These are phyloP conservation scores for Biscutella laevigata DNA, from an alignment of 441 rosid species.

Conservation along the genomic window DNA sequence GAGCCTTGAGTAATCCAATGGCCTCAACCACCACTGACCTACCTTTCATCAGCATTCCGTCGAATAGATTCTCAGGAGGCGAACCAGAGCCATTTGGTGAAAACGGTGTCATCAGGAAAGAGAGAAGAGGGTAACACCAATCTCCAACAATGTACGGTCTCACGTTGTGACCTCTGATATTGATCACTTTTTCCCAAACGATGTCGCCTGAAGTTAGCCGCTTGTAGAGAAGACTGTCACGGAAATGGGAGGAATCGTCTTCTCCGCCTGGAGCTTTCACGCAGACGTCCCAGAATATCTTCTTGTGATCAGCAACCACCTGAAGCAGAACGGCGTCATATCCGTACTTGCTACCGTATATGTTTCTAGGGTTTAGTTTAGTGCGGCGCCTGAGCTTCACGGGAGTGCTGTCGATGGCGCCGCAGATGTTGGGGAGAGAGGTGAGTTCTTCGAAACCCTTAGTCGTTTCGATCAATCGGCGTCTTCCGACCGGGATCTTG, in stretches of 20 bases:
- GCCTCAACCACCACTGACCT: conserved; percentile 88
- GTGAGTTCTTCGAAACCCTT: conserved; percentile 84
- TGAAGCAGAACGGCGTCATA: conserved; percentile 76
- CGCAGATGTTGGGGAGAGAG: conserved; percentile 79
- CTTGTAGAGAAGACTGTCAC: conserved; percentile 77
- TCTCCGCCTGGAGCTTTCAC: conserved; percentile 79
- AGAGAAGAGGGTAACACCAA: conserved; percentile 83
- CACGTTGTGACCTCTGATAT: conserved; percentile 70
- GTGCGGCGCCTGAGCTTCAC: conserved; percentile 43
- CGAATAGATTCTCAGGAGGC: conserved; percentile 81
- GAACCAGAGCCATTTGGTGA: conserved; percentile 66
- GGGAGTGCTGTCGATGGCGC: conserved; percentile 79
- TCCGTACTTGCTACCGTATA: conserved; percentile 55
- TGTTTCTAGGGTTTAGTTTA: conserved; percentile 31
- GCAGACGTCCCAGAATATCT: conserved; percentile 92
- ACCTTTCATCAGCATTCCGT: conserved; percentile 95
- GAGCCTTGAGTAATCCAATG: conserved; percentile 68
- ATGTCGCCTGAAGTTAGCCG: conserved; percentile 74
- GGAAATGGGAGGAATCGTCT: conserved; percentile 71
- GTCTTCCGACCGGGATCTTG: conserved; percentile 74
- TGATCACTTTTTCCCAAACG: conserved; percentile 77
- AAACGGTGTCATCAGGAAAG: conserved; percentile 84
- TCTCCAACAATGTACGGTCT: conserved; percentile 87
- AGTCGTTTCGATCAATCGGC: conserved; percentile 71
- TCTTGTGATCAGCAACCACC: conserved; percentile 88